A percentile compares a stretch with the other conserved stretches of the same genome.
These are phyloP conservation scores for Suhomyces choctaworum DNA, from an alignment of 1,139 yeast genomes.

Conservation along the genomic window DNA sequence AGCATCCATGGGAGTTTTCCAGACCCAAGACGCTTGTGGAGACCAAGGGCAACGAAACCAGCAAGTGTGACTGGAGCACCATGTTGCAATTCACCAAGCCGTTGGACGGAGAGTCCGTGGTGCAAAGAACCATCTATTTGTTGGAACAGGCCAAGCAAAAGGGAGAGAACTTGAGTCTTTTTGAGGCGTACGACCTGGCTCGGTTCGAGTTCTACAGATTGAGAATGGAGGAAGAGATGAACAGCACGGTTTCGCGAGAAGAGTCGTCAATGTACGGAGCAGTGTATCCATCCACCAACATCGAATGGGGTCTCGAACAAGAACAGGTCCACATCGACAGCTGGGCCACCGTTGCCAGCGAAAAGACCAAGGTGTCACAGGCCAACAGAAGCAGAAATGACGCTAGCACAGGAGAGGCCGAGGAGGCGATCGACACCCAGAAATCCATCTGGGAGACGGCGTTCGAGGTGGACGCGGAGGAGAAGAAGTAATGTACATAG, in stretches of 20 bases:
- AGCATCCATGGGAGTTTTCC: slow-evolving; percentile 98
- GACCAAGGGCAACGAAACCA: slow-evolving; percentile 54
- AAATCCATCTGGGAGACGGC: slow-evolving; percentile 21
- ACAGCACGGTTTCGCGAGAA: slow-evolving; percentile 72
- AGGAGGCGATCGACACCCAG: slow-evolving; percentile 21
- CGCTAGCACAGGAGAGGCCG: slow-evolving; percentile 26
- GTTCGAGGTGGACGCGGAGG: slow-evolving; percentile 11
- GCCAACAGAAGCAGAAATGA: slow-evolving; percentile 40
- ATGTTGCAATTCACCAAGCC: slow-evolving; percentile 72
- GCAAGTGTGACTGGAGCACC: slow-evolving; percentile 70
- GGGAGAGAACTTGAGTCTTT: slow-evolving; percentile 38
- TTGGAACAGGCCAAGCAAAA: slow-evolving; percentile 40
- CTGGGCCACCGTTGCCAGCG: slow-evolving; percentile 75
- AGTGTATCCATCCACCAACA: slow-evolving; percentile 57
- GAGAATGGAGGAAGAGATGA: slow-evolving; percentile 82
- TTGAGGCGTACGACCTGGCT: slow-evolving; percentile 81
- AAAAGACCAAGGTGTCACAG: slow-evolving; percentile 50
- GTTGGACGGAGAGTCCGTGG: slow-evolving; percentile 90
- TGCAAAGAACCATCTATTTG: slow-evolving; percentile 82
- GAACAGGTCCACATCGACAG: slow-evolving; percentile 71
- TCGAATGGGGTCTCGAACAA: slow-evolving; percentile 65
- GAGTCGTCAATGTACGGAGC: slow-evolving; percentile 88
- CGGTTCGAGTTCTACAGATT: slow-evolving; percentile 84
- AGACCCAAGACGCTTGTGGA: slow-evolving; percentile 88
- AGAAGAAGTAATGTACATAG: slow-evolving; percentile 10